Base-by-base conservation (phyloP, 352 stramenopile species). In the Pythium scleroteichum region DNA sequence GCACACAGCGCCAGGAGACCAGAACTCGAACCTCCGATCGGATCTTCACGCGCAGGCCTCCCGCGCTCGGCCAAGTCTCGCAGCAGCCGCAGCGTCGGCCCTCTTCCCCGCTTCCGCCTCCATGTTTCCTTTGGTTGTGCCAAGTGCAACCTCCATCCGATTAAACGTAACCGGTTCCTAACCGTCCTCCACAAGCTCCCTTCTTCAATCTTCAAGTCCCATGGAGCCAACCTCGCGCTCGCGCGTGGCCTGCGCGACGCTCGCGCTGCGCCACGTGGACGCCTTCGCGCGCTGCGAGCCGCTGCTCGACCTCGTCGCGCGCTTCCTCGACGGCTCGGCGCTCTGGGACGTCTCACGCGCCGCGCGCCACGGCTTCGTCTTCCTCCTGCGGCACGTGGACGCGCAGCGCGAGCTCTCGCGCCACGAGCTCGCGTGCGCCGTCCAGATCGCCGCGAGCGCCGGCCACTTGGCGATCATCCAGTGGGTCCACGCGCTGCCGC, bases 281-380 rank as follows among this genome's bases (percentile, higher is more conserved):
- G 22, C 19, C 32, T 22, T 55, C 2, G 38, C 27, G 14, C 16
- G 32, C 55, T 54, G 44, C 38, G 55, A 63, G 4, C 44, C 38
- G 22, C 24, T 63, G 4, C 12, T 55, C 2, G 55, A 54, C 19
- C 46, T 63, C 20, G 29, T 55, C 3, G 17, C 38, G 17, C 23
- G 19, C 16, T 63, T 47, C 32, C 20, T 62, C 23, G 54, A 62
- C 54, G 27, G n/a, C 10, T 62, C 55, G 7, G n/a, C 22, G 17
- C 35, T 22, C 13, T 63, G 55, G 55, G 55, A 63, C 55, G 55
- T 63, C 12, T 47, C 44, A 3, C 45, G 55, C 24, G 55, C 55
- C 20, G 55, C 55, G 24, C 44, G 55, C 32, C 33, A 63, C 46
- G 45, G 55, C 4, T 38, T 55, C 9, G 42, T 54, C 44, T 35